Evolutionary conservation across 2,329 filamentous ascomycete genomes (phyloP).

Genomic region (Calcarisporium arbuscula): DNA sequence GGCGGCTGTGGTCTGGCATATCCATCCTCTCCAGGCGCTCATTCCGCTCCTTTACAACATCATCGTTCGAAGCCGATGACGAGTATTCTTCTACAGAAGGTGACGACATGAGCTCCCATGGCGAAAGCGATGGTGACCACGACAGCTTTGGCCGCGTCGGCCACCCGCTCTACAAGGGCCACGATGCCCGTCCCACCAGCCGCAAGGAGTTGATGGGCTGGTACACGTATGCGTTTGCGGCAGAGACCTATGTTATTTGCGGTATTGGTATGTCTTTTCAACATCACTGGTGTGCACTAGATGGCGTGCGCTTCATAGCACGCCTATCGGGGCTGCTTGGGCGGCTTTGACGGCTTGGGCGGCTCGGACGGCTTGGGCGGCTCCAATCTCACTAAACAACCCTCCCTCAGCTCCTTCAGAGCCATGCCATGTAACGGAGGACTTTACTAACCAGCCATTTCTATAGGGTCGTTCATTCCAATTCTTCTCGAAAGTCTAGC

Average conservation of each 20-base stretch:
- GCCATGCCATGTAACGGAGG: too few relatives aligned
- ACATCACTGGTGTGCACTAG: too few relatives aligned
- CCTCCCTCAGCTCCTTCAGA: slow-evolving; percentile 3
- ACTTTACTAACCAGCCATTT: background rate
- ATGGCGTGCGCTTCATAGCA: too few relatives aligned
- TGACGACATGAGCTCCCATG: slow-evolving; percentile 28
- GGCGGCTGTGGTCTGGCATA: slow-evolving; percentile 40
- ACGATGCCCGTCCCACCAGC: slow-evolving; percentile 86
- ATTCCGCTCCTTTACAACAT: slow-evolving; percentile 49
- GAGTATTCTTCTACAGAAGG: slow-evolving; percentile 52
- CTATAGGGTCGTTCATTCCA: slow-evolving; percentile 81
- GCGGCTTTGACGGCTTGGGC: too few relatives aligned
- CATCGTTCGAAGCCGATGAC: slow-evolving; percentile 64
- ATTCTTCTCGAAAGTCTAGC: slow-evolving; percentile 92
- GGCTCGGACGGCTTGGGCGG: too few relatives aligned
- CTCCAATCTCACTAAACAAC: too few relatives aligned
- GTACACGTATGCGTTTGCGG: slow-evolving; percentile 95
- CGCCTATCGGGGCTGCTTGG: too few relatives aligned
- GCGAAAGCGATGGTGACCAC: slow-evolving; percentile 20
- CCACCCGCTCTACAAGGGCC: slow-evolving; percentile 61
- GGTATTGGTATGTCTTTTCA: slow-evolving; percentile 55
- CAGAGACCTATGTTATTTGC: slow-evolving; percentile 94
- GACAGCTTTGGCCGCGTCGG: slow-evolving; percentile 26
- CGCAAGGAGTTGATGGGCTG: slow-evolving; percentile 83
- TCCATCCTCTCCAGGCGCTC: slow-evolving; percentile 50